Evolutionary conservation across 345 rosid genomes (phyloP), one percentile per base, ranked within the genome.

Genomic region (Syzygium jambos): DNA sequence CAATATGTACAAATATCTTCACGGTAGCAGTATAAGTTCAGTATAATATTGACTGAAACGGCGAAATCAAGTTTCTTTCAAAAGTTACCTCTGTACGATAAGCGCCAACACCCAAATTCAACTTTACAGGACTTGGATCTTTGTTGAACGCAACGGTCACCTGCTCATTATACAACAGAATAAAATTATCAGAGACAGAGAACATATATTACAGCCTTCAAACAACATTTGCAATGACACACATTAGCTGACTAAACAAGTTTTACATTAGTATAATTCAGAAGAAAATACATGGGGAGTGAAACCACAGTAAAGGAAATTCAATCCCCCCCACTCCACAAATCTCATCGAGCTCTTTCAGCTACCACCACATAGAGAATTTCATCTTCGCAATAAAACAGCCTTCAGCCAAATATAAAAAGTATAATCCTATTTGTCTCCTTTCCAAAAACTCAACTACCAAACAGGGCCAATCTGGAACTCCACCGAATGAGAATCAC

Each of bases 31-130:
- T 52, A 49, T n/a, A 19, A 54, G 54, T 38, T 4, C 30, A 46
- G 68, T 43, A 41, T 22, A n/a, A 4, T 85, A 51, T 21, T 9
- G 52, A 85, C 23, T 25, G 51, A 63, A 38, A 63, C 82, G 17
- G 63, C 9, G 43, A 59, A 25, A 86, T 43, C 29, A 25, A 63
- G 84, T 73, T 7, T 34, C 3, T 73, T 34, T 73, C n/a, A 59
- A 86, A 86, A 63, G 30, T 84, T 82, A 95, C 99, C 96, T 97
- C 99, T 6, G 99, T 97, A 85, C 99, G 92, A 90, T 97, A 97
- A 91, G 98, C 98, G 52, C 98, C 99, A 53, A 95, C 99, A 55
- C 99, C 99, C 90, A 97, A 91, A 93, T 97, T 97, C 86, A 96
- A 92, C 96, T 97, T 97, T n/a, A 93, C 85, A 13, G 95, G 98